Percentiles rank a stretch among this genome's conserved stretches.
These are phyloP conservation scores for Diaporthe amygdali DNA, from an alignment of 2,329 filamentous ascomycete genomes.

Conservation along the genomic window DNA sequence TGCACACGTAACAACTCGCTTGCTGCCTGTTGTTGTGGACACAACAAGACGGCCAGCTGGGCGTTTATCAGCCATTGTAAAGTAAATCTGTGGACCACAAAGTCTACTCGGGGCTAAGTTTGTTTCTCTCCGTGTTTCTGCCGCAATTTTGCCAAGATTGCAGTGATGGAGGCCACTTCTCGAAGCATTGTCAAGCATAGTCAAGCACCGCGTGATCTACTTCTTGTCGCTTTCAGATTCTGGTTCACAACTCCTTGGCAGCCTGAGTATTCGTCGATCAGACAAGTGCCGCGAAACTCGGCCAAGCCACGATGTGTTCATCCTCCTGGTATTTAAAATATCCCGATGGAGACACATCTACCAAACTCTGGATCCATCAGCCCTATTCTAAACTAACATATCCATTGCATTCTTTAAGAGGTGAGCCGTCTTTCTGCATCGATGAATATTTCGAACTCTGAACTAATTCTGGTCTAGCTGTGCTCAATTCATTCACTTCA, in stretches of 20 bases:
- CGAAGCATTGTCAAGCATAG: constrained; percentile 1
- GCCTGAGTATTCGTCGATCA: constrained; percentile 16
- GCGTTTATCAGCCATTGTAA: not conserved
- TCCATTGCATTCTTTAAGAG: constrained; percentile 18
- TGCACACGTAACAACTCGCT: not conserved
- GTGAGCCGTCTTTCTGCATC: not conserved
- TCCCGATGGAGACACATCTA: not conserved
- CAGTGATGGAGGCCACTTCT: not conserved
- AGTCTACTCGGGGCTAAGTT: not conserved
- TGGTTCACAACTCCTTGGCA: constrained; percentile 2
- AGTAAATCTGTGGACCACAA: not conserved
- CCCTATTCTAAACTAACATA: not conserved
- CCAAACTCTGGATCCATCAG: not conserved
- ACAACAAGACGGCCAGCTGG: not conserved
- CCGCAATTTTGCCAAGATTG: not conserved
- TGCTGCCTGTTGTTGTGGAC: not conserved
- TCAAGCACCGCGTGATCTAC: constrained; percentile 8
- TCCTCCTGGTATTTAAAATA: not conserved
- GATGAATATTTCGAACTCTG: not conserved
- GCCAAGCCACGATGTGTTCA: not conserved
- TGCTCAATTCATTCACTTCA: constrained; percentile 19
- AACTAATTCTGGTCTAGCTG: not conserved
- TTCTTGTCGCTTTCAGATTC: not conserved
- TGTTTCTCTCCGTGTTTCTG: not conserved
- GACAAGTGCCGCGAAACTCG: constrained; percentile 13